Percentiles rank a stretch among this genome's conserved stretches.
Conservation (phyloP, 306 rosid species). For the Urtica urens region DNA sequence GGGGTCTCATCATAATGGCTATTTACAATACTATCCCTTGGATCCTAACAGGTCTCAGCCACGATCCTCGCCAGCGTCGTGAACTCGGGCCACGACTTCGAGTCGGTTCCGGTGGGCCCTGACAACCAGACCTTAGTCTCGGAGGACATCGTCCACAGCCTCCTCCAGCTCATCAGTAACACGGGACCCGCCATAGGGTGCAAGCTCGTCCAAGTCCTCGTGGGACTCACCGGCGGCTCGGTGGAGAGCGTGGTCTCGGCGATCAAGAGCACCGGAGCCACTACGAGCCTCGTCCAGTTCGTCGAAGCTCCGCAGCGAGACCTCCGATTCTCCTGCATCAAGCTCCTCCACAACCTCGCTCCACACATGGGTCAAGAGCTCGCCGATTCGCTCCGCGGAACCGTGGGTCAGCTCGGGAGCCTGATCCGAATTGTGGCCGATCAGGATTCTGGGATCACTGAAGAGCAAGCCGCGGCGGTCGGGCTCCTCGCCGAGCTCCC, state of each 20-base stretch:
- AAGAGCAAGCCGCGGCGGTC: constrained; percentile 91
- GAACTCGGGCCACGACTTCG: constrained; percentile 66
- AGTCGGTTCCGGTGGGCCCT: constrained; percentile 68
- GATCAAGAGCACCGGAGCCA: constrained; percentile 95
- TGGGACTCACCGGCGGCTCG: constrained; percentile 68
- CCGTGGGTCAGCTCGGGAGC: constrained; percentile 89
- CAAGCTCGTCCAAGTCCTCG: constrained; percentile 96
- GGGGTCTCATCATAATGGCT: too few relatives aligned
- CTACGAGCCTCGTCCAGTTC: constrained; percentile 84
- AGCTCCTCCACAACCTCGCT: constrained; percentile 71
- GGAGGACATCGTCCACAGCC: constrained; percentile 80
- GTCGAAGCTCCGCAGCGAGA: constrained; percentile 92
- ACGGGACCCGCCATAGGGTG: constrained; percentile 95
- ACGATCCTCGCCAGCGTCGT: constrained; percentile 92
- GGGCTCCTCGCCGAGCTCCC: constrained; percentile 90
- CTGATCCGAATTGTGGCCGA: constrained; percentile 75
- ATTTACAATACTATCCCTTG: too few relatives aligned
- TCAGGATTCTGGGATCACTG: constrained; percentile 60
- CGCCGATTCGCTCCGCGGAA: constrained; percentile 91
- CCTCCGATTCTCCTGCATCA: constrained; percentile 73
- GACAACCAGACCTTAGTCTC: constrained; percentile 83
- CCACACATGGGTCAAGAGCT: constrained; percentile 85
- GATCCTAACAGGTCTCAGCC: too few relatives aligned
- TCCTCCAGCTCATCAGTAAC: constrained; percentile 91
- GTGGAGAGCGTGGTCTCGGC: constrained; percentile 68